Base-by-base conservation (phyloP, 139 green algal genomes). In the Pseudopediastrum boryanum region DNA sequence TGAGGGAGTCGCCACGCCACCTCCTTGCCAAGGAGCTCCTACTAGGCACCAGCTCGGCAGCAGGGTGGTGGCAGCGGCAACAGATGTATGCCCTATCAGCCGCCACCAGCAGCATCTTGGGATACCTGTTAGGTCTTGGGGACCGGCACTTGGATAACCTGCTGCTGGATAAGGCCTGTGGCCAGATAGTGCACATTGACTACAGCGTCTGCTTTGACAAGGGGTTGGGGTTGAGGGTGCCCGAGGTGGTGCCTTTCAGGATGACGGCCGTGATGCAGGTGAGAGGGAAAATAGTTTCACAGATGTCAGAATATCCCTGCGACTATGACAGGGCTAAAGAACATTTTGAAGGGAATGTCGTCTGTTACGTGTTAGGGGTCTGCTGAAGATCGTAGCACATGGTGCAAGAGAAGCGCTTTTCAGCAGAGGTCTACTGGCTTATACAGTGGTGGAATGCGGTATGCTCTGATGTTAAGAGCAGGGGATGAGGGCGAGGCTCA, bases 111-210 rank as follows among this genome's bases (percentile, higher is more conserved):
- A 80, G 90, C 85, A 86, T 96, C 50, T 75, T 95, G 48, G 93
- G 95, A 25, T 91, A 94, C 78, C 72, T 98, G 70, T 65, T 98
- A n/a, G 94, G 94, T 2, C 78, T 98, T 38, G 94, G 94, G 0
- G 94, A 98, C 84, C 84, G 94, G 33, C 94, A 98, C 70, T 70
- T 97, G 59, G 94, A 98, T 86, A 98, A 98, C 87, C 89, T 98
- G 36, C 85, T 98, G 81, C 80, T 96, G 33, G 91, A 95, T 77
- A 85, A 42, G 2, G 54, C 48, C 31, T 73, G 62, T 19, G 78
- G 72, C 8, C 75, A 87, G 78, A 63, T 93, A 63, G 65, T 93
- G 67, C 86, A 93, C 85, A 91, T 93, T 61, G 89, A 93, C 71
- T 91, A 85, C 63, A 87, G 85, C 38, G 84, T 91, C 13, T 93